phyloP scores from a whole-genome alignment of 2,329 filamentous ascomycete species.

The Diaporthe caulivora region DNA sequence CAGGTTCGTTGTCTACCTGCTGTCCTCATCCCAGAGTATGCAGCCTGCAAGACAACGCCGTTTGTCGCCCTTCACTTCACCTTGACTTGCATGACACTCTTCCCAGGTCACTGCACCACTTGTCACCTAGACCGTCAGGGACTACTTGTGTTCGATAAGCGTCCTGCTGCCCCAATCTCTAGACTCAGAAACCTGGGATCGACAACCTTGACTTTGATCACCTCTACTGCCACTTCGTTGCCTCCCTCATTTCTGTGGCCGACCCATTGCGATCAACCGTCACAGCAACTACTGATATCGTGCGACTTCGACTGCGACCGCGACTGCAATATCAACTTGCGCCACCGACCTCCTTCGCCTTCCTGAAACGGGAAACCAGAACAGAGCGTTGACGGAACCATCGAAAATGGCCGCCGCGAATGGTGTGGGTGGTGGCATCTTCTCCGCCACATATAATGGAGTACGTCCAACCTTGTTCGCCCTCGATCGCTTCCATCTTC shows the following conservation, averaged over 20 bases:
- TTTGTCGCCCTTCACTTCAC: slow-evolving; percentile 10
- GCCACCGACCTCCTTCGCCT: neutral
- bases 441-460: slow-evolving; percentile 78
- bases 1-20: neutral
- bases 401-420: slow-evolving; percentile 61
- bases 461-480: slow-evolving; percentile 57
- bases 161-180: neutral
- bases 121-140: neutral
- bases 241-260: neutral
- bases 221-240: neutral
- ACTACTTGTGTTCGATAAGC: neutral
- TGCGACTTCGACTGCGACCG: neutral
- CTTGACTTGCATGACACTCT: neutral
- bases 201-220: neutral
- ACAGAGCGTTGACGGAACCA: neutral
- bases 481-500: slow-evolving; percentile 26
- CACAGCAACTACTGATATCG: neutral
- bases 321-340: no score
- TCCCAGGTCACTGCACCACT: neutral
- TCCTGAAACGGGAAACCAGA: neutral
- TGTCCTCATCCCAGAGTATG: slow-evolving; percentile 25
- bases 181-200: neutral
- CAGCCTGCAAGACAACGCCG: neutral
- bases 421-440: slow-evolving; percentile 61
- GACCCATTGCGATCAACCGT: neutral